Percentiles rank a stretch among this genome's conserved stretches.
phyloP scores from a whole-genome alignment of 1,284 basidiomycete species.

The Moniliophthora roreri region DNA sequence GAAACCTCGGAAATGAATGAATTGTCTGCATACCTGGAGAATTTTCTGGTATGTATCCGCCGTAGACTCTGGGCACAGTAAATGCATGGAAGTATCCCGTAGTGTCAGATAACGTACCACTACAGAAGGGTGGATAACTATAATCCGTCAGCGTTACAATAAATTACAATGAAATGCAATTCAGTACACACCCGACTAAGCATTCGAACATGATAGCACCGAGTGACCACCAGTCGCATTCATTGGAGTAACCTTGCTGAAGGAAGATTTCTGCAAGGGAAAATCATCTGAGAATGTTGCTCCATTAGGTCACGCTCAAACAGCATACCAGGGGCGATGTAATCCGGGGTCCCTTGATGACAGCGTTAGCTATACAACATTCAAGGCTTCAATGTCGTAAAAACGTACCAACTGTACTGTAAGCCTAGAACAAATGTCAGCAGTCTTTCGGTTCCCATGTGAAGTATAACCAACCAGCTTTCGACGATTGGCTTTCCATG shows the following conservation, averaged over 20 bases:
- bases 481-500: constrained; percentile 98
- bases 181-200: constrained; percentile 65
- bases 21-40: constrained; percentile 37
- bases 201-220: constrained; percentile 99
- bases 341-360: constrained; percentile 87
- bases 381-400: constrained; percentile 52
- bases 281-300: constrained; percentile 71
- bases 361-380: neutral
- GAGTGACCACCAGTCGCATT: constrained; percentile 98
- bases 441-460: neutral
- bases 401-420: constrained; percentile 98
- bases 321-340: constrained; percentile 81
- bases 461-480: constrained; percentile 67
- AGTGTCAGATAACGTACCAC: neutral
- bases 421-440: constrained; percentile 61
- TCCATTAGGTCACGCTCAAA: neutral
- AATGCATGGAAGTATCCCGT: neutral
- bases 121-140: constrained; percentile 89
- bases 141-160: neutral
- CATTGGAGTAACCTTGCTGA: constrained; percentile 96
- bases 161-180: neutral
- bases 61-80: constrained; percentile 67
- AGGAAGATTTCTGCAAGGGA: constrained; percentile 84
- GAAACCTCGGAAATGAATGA: neutral
- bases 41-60: constrained; percentile 99